A percentile compares a stretch with the other conserved stretches of the same genome.
Evolutionary conservation across 805 yeast species (phyloP).

Genomic region (Lipomyces sp.): DNA sequence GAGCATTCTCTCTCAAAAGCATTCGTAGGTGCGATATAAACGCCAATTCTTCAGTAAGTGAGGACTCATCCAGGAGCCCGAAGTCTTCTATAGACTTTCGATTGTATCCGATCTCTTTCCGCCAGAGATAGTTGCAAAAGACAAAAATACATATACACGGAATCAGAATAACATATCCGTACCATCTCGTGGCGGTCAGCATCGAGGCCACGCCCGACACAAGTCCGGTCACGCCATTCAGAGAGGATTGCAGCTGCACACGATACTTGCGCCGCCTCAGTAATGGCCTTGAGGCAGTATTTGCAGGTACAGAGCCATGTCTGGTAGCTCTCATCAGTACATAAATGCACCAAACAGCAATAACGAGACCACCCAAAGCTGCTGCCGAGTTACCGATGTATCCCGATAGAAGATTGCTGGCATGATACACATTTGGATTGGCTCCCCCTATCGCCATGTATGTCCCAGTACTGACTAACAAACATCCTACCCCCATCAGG

Average conservation of each 20-base stretch:
- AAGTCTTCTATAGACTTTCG: background rate
- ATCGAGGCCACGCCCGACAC: background rate
- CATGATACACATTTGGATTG: background rate
- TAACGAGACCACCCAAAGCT: background rate
- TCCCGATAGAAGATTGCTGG: conserved; percentile 5
- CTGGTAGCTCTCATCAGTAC: background rate
- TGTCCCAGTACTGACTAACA: background rate
- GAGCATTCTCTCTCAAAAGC: background rate
- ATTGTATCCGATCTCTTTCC: conserved; percentile 6
- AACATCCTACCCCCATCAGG: background rate
- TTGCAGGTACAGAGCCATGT: background rate
- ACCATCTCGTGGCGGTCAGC: conserved; percentile 1
- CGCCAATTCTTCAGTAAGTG: background rate
- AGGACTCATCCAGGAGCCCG: background rate
- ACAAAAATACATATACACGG: background rate
- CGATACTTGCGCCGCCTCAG: background rate
- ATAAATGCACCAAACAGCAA: background rate
- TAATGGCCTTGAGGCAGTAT: background rate
- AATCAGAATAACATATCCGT: background rate
- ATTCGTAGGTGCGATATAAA: background rate
- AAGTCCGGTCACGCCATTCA: background rate
- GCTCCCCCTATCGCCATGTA: conserved; percentile 5
- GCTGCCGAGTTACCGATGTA: conserved; percentile 4
- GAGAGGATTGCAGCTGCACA: background rate
- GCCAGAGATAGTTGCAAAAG: conserved; percentile 9